A percentile compares a stretch with the other conserved stretches of the same genome.
Conservation (phyloP, 2,329 filamentous ascomycete species). For the Pseudopithomyces chartarum region DNA sequence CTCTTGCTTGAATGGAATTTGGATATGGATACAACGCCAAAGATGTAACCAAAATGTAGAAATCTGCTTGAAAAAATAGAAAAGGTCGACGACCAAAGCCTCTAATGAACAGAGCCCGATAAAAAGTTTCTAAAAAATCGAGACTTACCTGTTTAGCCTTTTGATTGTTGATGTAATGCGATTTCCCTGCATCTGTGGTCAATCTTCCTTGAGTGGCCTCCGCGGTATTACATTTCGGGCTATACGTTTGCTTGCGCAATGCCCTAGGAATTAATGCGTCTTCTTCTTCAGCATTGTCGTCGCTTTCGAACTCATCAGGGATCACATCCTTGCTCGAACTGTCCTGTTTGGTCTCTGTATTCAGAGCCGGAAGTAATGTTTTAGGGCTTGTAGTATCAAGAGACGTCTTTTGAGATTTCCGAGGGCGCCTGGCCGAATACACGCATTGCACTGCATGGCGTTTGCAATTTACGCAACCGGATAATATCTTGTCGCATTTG, state of each 20-base stretch:
- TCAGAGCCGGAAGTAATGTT: neutral
- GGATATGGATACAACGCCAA: too few species aligned
- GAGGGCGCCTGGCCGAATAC: neutral
- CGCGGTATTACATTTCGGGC: neutral
- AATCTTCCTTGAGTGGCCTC: neutral
- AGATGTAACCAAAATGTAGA: too few species aligned
- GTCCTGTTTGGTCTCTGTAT: neutral
- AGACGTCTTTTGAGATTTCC: neutral
- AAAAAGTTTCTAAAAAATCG: neutral
- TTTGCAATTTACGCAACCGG: constrained; percentile 5
- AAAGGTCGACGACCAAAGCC: too few species aligned
- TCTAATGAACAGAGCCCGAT: neutral
- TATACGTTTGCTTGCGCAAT: neutral
- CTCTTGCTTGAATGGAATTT: too few species aligned
- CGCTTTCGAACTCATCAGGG: neutral
- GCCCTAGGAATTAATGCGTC: neutral
- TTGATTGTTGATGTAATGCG: constrained; percentile 2
- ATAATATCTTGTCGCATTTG: constrained; percentile 5
- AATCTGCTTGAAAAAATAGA: too few species aligned
- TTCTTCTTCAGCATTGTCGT: constrained; percentile 1
- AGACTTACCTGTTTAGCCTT: neutral
- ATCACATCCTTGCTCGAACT: neutral
- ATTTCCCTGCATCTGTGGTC: neutral
- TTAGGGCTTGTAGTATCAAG: neutral
- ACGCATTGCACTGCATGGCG: constrained; percentile 1